phyloP scores from a whole-genome alignment of 768 basidiomycete genomes.

The Pulveroboletus sp. region DNA sequence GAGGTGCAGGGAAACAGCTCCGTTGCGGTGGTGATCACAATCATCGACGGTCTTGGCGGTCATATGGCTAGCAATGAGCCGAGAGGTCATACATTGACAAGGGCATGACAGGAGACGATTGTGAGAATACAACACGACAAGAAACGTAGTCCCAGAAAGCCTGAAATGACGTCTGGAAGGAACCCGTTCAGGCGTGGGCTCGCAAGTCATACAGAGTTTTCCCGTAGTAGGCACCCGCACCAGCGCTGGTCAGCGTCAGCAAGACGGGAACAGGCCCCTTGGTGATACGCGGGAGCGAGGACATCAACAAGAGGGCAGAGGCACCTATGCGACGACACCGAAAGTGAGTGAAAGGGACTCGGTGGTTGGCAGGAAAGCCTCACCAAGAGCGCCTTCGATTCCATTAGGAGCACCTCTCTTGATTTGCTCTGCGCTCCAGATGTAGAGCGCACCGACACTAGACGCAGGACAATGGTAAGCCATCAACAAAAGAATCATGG shows the following conservation, averaged over 20 bases:
- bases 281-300: constrained; percentile 64
- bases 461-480: not conserved
- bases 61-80: not conserved
- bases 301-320: constrained; percentile 67
- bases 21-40: not conserved
- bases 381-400: constrained; percentile 75
- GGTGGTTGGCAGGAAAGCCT: constrained; percentile 14
- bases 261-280: constrained; percentile 72
- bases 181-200: constrained; percentile 8
- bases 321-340: constrained; percentile 45
- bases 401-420: constrained; percentile 69
- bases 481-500: no score
- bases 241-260: constrained; percentile 57
- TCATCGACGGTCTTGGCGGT: constrained; percentile 1
- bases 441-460: constrained; percentile 74
- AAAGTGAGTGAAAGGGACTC: not conserved
- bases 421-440: constrained; percentile 75
- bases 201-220: constrained; percentile 44
- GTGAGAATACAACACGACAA: constrained; percentile 10
- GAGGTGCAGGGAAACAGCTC: not conserved
- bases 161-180: not conserved
- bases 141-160: not conserved
- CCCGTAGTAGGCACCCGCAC: constrained; percentile 65
- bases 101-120: not conserved
- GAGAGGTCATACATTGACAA: not conserved